Percentiles rank a stretch among this genome's conserved stretches.
Conservation (phyloP, 1,284 basidiomycete genomes). For the Cryptococcus jaspeensis region DNA sequence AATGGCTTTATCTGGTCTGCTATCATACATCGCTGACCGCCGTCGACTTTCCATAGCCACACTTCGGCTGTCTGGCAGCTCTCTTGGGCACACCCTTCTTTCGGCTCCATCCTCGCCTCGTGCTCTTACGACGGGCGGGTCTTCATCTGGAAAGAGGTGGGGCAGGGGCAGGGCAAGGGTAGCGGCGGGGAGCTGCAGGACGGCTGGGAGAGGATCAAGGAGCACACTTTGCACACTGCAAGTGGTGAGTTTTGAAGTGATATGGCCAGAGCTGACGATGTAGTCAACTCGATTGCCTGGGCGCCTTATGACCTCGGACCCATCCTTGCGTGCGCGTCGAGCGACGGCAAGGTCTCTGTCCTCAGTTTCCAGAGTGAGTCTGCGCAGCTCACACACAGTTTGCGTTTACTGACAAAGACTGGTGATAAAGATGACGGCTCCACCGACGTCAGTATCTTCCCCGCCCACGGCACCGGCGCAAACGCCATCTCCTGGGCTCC, state of each 20-base stretch:
- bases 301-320: constrained; percentile 96
- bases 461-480: constrained; percentile 92
- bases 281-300: constrained; percentile 96
- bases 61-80: constrained; percentile 98
- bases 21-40: not conserved
- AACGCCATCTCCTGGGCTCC: constrained; percentile 99
- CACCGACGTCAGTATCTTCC: constrained; percentile 92
- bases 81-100: constrained; percentile 98
- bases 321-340: constrained; percentile 95
- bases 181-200: constrained; percentile 53
- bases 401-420: not conserved
- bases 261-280: not conserved
- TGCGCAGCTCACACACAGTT: not conserved
- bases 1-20: not conserved
- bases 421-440: constrained; percentile 78
- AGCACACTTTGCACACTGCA: constrained; percentile 90
- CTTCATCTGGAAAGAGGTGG: constrained; percentile 90
- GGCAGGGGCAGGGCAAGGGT: constrained; percentile 41
- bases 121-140: constrained; percentile 98
- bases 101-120: constrained; percentile 91
- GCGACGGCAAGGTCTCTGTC: constrained; percentile 95
- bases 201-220: constrained; percentile 91
- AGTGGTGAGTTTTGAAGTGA: constrained; percentile 55
- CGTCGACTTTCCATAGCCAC: constrained; percentile 59
- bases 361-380: constrained; percentile 90